Base-by-base conservation (phyloP, 768 basidiomycete genomes). In the Crucibulum laeve region DNA sequence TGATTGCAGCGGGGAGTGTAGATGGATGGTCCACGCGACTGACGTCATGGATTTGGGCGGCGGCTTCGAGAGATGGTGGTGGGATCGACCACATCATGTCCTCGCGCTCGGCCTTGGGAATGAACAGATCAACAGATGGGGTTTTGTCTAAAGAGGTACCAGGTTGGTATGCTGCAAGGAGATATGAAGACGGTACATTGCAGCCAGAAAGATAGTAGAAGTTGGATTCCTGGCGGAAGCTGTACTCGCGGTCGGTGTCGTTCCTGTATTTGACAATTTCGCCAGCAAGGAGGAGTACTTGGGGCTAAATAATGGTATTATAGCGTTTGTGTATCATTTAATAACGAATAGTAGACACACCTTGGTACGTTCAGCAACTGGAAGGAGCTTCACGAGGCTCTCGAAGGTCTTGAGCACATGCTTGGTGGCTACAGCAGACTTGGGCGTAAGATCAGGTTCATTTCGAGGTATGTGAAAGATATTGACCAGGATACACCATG, bases 71-170 rank as follows among this genome's bases (percentile, higher is more conserved):
- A 1, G 84, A 65, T 0, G 87, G 80, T 0, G 92, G 91, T 13
- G 91, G 81, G 2, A 88, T 80, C 4, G 83, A 86, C 94, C 94
- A 97, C 82, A 96, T 81, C 41, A 91, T 63, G 56, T 89, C 87
- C 0, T 69, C 80, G 3, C 80, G 68, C 40, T 84, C 79, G 15
- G 80, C 77, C 43, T 86, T 74, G 1, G 91, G 91, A 45, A 96
- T 83, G 62, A 87, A 92, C 25, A 97, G 71, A 5, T 81, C 76
- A 5, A 79, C 60, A 7, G 69, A 71, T 5, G 76, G 68, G 0
- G 57, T 58, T 6, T 57, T 55, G 3, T 63, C 65, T n/a, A 71
- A 56, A 3, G 70, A 66, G 10, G 74, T 73, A 17, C 71, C 73
- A 32, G 72, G 66, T 46, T 80, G 69, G 58, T 73, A 83, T 1